Evolutionary conservation across 805 yeast species (phyloP).

Genomic region (Saccharomycopsis olivae): DNA sequence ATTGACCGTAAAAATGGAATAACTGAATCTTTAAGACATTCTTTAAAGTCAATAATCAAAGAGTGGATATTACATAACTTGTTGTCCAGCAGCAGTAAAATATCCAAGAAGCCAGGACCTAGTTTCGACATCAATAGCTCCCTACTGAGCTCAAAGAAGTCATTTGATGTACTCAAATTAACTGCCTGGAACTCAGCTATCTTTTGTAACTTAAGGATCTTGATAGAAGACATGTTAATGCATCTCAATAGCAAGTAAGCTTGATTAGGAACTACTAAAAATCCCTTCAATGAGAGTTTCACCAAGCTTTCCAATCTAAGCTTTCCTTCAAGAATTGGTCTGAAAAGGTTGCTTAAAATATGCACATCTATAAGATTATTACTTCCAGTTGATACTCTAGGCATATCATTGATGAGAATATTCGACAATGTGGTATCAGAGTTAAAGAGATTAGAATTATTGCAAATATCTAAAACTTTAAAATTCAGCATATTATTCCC

Average conservation of each 20-base stretch:
- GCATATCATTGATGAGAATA: conserved; percentile 1
- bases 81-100: neutral
- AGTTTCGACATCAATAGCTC: conserved; percentile 1
- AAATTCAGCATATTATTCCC: conserved; percentile 7
- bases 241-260: conserved; percentile 1
- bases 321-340: conserved; percentile 2
- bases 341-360: conserved; percentile 7
- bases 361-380: conserved; percentile 3
- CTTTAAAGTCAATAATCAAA: conserved; percentile 29
- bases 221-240: conserved; percentile 1
- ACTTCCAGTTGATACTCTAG: neutral
- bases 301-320: neutral
- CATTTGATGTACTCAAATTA: neutral
- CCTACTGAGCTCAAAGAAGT: neutral
- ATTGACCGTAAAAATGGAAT: conserved; percentile 6
- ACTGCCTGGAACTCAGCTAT: conserved; percentile 11
- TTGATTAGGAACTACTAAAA: conserved; percentile 7
- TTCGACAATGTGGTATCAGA: conserved; percentile 9
- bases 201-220: conserved; percentile 1
- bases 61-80: neutral
- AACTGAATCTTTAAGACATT: conserved; percentile 31
- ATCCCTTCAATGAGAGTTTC: conserved; percentile 5
- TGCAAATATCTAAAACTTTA: neutral
- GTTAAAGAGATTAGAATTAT: conserved; percentile 8
- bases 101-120: conserved; percentile 8